phyloP scores from a whole-genome alignment of 306 rosid genomes.

The Argentina anserina region DNA sequence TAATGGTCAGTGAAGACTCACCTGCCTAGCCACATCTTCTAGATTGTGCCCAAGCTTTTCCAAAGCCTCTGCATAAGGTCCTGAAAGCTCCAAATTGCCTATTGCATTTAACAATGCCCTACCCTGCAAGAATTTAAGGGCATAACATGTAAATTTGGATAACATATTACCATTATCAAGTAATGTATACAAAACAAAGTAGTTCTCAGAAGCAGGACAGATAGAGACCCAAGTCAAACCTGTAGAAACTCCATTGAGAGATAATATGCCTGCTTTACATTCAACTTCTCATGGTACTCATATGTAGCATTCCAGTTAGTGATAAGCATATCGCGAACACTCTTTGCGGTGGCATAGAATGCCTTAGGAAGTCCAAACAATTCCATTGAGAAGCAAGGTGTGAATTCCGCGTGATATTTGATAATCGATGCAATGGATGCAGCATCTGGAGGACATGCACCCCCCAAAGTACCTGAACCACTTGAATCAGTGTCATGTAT shows the following conservation, averaged over 20 bases:
- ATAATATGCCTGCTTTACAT: constrained; percentile 92
- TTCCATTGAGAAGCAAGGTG: constrained; percentile 78
- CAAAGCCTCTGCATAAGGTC: constrained; percentile 89
- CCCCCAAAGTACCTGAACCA: constrained; percentile 30
- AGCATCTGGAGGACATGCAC: constrained; percentile 49
- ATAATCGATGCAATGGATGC: constrained; percentile 70
- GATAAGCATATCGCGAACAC: constrained; percentile 82
- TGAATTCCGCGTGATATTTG: constrained; percentile 90
- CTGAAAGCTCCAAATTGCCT: constrained; percentile 87
- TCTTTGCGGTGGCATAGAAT: constrained; percentile 79
- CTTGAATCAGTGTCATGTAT: constrained; percentile 34
- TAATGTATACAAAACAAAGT: constrained; percentile 7
- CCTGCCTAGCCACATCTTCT: constrained; percentile 77
- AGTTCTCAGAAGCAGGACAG: not conserved
- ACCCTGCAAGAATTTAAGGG: constrained; percentile 41
- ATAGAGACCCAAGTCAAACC: constrained; percentile 41
- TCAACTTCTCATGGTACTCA: constrained; percentile 60
- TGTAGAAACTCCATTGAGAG: constrained; percentile 97
- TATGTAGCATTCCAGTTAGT: constrained; percentile 83
- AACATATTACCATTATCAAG: not conserved
- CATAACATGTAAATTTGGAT: not conserved
- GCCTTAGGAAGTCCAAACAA: constrained; percentile 66
- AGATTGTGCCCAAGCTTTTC: constrained; percentile 66
- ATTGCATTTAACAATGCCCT: constrained; percentile 89
- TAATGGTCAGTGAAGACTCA: constrained; percentile 23